Conservation (phyloP, 805 yeast species). For the Lipomyces yamadae region DNA sequence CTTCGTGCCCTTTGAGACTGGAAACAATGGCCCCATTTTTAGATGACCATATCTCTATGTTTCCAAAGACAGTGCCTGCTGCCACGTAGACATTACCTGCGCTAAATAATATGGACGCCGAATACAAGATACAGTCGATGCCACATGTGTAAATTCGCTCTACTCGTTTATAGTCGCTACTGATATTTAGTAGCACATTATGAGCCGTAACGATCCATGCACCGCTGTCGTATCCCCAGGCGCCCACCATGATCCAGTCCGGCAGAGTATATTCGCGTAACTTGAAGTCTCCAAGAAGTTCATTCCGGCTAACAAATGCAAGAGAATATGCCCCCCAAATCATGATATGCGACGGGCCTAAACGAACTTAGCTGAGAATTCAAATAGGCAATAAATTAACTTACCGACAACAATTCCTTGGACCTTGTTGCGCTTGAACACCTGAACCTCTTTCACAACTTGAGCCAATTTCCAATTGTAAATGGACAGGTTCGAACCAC, state of each 20-base stretch:
- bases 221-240: conserved; percentile 51
- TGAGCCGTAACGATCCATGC: conserved; percentile 76
- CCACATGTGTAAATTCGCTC: conserved; percentile 36
- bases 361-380: neutral
- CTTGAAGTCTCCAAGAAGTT: conserved; percentile 41
- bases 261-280: conserved; percentile 49
- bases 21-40: conserved; percentile 52
- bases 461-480: conserved; percentile 53
- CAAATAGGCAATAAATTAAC: neutral
- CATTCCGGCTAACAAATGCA: conserved; percentile 48
- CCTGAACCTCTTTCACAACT: conserved; percentile 49
- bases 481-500: conserved; percentile 68
- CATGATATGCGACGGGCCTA: conserved; percentile 45
- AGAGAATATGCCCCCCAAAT: conserved; percentile 79
- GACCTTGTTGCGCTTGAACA: conserved; percentile 76
- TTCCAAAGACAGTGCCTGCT: conserved; percentile 94
- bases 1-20: conserved; percentile 77
- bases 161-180: conserved; percentile 35
- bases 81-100: conserved; percentile 59
- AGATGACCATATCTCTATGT: conserved; percentile 79
- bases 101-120: conserved; percentile 69
- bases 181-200: conserved; percentile 60
- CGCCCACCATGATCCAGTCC: conserved; percentile 80
- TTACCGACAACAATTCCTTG: conserved; percentile 65
- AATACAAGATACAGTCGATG: conserved; percentile 63